These are phyloP conservation scores for Populus tremula DNA, from an alignment of 345 rosid genomes.

Conservation along the genomic window DNA sequence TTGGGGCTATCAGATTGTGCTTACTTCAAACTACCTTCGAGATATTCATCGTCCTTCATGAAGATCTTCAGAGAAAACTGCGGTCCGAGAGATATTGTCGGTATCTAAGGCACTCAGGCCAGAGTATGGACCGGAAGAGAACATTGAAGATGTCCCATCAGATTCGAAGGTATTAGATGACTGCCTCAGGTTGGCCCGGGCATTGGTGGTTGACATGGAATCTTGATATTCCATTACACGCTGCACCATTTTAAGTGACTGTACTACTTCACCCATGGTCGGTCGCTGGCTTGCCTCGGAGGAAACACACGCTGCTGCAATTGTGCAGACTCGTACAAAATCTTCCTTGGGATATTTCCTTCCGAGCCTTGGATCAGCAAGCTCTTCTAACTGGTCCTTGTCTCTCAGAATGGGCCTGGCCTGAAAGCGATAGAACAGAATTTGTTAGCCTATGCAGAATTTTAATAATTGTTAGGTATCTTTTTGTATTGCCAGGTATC, in stretches of 20 bases:
- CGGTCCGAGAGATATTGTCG: conserved; percentile 72
- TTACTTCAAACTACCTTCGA: conserved; percentile 4
- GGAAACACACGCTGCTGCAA: conserved; percentile 97
- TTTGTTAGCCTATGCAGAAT: neutral
- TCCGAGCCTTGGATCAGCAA: conserved; percentile 72
- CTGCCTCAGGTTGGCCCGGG: conserved; percentile 69
- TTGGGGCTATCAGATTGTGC: conserved; percentile 15
- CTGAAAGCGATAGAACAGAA: conserved; percentile 42
- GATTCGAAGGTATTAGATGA: conserved; percentile 90
- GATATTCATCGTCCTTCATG: conserved; percentile 78
- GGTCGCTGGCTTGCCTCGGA: conserved; percentile 95
- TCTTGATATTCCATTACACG: conserved; percentile 76
- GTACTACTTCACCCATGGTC: conserved; percentile 98
- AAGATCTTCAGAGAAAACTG: conserved; percentile 90
- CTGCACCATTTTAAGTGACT: conserved; percentile 99
- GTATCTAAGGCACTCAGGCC: conserved; percentile 75
- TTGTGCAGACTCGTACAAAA: conserved; percentile 85
- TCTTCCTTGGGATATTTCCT: conserved; percentile 92
- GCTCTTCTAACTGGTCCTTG: conserved; percentile 86
- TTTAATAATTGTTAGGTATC: neutral
- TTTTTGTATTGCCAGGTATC: neutral
- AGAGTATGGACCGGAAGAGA: conserved; percentile 96
- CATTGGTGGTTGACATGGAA: conserved; percentile 38
- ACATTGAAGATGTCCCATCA: conserved; percentile 89
- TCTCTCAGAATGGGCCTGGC: conserved; percentile 94